These are phyloP conservation scores for Cladophialophora immunda DNA, from an alignment of 2,329 filamentous ascomycete genomes.

Conservation along the genomic window DNA sequence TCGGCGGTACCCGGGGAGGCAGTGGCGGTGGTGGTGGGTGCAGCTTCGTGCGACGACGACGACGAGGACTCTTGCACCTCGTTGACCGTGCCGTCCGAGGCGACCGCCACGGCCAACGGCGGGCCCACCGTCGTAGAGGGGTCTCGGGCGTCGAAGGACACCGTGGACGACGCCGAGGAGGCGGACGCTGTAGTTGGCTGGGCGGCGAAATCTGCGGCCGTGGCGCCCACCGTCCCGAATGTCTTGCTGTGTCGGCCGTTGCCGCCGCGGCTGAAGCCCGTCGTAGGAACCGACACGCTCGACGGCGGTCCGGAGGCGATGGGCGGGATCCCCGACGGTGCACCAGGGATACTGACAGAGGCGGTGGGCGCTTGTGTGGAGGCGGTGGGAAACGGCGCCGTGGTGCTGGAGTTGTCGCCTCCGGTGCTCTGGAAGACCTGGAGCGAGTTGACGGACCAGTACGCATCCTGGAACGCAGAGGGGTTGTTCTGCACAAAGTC, in stretches of 20 bases:
- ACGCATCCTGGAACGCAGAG: constrained; percentile 73
- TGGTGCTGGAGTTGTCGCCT: constrained; percentile 5
- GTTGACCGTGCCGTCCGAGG: neutral
- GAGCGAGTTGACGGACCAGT: constrained; percentile 47
- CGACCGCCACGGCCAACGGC: neutral
- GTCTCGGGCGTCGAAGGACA: neutral
- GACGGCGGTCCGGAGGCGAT: neutral
- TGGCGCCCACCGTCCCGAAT: constrained; percentile 20
- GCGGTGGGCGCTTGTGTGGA: constrained; percentile 7
- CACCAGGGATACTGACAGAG: constrained; percentile 4
- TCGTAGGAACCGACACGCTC: constrained; percentile 9
- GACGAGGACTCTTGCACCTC: neutral
- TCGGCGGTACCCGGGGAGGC: neutral
- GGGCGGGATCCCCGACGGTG: neutral
- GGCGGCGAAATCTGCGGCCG: constrained; percentile 22
- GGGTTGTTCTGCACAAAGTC: constrained; percentile 78
- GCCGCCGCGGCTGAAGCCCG: constrained; percentile 21
- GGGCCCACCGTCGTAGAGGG: constrained; percentile 5
- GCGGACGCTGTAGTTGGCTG: neutral
- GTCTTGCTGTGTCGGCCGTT: constrained; percentile 10
- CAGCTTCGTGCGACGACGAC: neutral
- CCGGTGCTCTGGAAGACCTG: constrained; percentile 34
- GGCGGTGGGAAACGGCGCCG: neutral
- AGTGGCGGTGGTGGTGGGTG: neutral
- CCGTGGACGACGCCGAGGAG: neutral